Conservation (phyloP, 306 rosid species). For the Biancaea sappan region DNA sequence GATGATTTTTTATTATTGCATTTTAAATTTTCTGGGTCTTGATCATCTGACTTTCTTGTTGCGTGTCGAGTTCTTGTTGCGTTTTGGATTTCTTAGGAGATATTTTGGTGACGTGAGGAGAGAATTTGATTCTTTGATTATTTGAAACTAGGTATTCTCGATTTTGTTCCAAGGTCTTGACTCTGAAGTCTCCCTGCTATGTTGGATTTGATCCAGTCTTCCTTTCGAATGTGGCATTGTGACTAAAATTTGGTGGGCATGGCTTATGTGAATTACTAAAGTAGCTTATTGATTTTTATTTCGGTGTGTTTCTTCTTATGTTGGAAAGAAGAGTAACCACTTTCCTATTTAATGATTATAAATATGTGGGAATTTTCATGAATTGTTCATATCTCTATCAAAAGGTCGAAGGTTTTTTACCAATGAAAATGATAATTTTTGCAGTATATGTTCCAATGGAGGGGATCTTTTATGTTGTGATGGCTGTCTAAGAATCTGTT, state of each 20-base stretch:
- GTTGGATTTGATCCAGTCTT: slow-evolving; percentile 3
- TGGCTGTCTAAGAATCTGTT: slow-evolving; percentile 80
- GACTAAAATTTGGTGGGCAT: slow-evolving; percentile 33
- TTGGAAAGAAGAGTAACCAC: too few relatives aligned
- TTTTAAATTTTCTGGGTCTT: too few relatives aligned
- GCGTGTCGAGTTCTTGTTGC: too few relatives aligned
- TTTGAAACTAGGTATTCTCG: slow-evolving; percentile 27
- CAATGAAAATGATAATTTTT: slow-evolving; percentile 71
- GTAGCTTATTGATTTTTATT: too few relatives aligned
- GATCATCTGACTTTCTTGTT: too few relatives aligned
- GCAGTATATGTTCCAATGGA: slow-evolving; percentile 73
- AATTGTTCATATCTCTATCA: slow-evolving; percentile 68
- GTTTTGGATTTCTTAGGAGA: too few relatives aligned
- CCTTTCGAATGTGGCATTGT: slow-evolving; percentile 13
- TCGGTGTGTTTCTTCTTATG: too few relatives aligned
- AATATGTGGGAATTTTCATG: too few relatives aligned
- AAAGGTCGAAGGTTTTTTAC: slow-evolving; percentile 54
- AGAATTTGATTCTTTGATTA: slow-evolving; percentile 20
- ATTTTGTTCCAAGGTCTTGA: slow-evolving; percentile 47
- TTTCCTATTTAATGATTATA: too few relatives aligned
- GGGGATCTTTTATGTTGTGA: slow-evolving; percentile 88
- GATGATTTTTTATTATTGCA: too few relatives aligned
- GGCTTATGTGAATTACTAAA: too few relatives aligned
- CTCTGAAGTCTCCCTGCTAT: slow-evolving; percentile 25
- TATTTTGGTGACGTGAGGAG: slow-evolving; percentile 37